These are phyloP conservation scores for Cymbopogon citratus DNA, from an alignment of 176 grass and related monocot species.

Conservation along the genomic window DNA sequence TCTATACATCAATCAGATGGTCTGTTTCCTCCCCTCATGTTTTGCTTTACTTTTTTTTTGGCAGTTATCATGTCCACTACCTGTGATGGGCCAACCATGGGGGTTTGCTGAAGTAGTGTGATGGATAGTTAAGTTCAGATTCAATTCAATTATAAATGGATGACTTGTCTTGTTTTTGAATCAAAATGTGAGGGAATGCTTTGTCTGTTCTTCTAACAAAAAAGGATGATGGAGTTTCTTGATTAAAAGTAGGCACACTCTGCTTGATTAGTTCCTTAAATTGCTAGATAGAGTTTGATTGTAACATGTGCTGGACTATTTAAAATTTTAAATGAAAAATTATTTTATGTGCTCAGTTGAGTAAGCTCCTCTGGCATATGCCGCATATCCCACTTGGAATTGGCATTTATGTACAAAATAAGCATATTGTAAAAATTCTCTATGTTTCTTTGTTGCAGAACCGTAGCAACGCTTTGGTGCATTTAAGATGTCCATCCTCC, in stretches of 20 bases:
- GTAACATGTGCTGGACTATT: background rate
- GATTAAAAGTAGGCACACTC: background rate
- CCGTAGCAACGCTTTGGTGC: background rate
- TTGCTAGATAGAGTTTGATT: background rate
- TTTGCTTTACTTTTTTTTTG: background rate
- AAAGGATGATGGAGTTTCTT: background rate
- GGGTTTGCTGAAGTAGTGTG: background rate
- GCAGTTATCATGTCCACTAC: background rate
- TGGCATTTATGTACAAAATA: background rate
- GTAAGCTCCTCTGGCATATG: background rate
- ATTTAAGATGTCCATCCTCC: slow-evolving; percentile 18
- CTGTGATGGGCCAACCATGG: background rate
- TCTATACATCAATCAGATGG: background rate
- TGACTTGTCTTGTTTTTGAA: background rate
- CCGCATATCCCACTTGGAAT: background rate
- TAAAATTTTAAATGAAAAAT: background rate
- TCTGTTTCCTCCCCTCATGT: background rate
- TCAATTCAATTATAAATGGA: background rate
- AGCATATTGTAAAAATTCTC: slow-evolving; percentile 1
- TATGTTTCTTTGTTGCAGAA: slow-evolving; percentile 21
- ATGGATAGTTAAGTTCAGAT: background rate
- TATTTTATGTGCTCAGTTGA: background rate
- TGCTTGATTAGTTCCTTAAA: background rate
- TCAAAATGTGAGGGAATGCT: background rate
- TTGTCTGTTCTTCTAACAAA: background rate